Conservation (phyloP, 164 flowering plant genomes). For the Amborella trichopoda region DNA sequence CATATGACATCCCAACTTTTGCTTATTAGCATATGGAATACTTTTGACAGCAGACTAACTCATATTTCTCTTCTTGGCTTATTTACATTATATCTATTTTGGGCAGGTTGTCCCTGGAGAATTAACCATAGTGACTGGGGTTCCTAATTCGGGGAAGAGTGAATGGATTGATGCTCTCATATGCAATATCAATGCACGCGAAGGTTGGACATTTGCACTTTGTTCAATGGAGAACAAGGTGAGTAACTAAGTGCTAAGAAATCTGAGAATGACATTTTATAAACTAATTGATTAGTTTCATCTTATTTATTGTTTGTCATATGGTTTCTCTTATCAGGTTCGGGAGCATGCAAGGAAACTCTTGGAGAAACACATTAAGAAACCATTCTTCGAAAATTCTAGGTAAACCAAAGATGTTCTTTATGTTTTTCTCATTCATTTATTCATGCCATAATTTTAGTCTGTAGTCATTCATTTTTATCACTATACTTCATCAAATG, state of each 20-base stretch:
- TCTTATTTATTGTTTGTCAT: neutral
- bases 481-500: too few relatives aligned
- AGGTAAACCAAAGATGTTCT: slow-evolving; percentile 32
- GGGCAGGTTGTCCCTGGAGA: slow-evolving; percentile 92
- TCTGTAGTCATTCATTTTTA: too few relatives aligned
- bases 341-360: slow-evolving; percentile 96
- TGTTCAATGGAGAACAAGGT: slow-evolving; percentile 99
- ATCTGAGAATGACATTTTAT: neutral
- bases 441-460: too few relatives aligned
- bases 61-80: too few relatives aligned
- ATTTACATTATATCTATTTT: too few relatives aligned
- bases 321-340: slow-evolving; percentile 34
- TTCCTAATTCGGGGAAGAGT: slow-evolving; percentile 99
- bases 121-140: slow-evolving; percentile 84
- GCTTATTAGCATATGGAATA: too few relatives aligned
- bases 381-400: slow-evolving; percentile 74
- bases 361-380: slow-evolving; percentile 76
- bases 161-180: slow-evolving; percentile 99
- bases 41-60: too few relatives aligned
- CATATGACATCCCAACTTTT: too few relatives aligned
- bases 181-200: slow-evolving; percentile 62
- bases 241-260: slow-evolving; percentile 1
- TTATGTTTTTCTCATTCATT: too few relatives aligned
- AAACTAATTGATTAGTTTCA: neutral
- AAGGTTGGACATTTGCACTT: slow-evolving; percentile 86